Conservation (phyloP, 2,329 filamentous ascomycete species). For the Colletotrichum tofieldiae region DNA sequence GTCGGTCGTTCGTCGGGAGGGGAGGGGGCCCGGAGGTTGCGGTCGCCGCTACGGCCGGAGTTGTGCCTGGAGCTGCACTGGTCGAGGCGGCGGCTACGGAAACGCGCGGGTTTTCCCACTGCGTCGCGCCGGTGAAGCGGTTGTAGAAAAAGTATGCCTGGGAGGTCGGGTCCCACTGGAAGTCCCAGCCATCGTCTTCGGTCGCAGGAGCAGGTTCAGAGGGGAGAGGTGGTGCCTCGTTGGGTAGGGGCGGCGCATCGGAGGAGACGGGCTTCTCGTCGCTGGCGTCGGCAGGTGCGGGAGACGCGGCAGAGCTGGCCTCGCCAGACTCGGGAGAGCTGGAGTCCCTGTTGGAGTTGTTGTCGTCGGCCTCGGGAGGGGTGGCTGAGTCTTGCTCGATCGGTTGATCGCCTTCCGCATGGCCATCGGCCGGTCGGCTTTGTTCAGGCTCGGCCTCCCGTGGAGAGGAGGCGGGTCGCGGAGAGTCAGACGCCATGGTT, state of each 20-base stretch:
- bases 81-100: conserved; percentile 55
- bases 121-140: conserved; percentile 79
- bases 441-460: conserved; percentile 28
- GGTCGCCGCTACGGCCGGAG: conserved; percentile 46
- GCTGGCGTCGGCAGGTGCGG: conserved; percentile 27
- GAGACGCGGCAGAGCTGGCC: conserved; percentile 31
- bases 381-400: conserved; percentile 2
- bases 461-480: conserved; percentile 33
- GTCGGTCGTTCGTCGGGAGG: conserved; percentile 54
- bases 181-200: conserved; percentile 85
- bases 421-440: conserved; percentile 18
- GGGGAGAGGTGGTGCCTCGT: conserved; percentile 59
- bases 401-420: conserved; percentile 16
- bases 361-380: conserved; percentile 10
- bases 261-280: conserved; percentile 39
- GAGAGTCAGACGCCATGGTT: conserved; percentile 39
- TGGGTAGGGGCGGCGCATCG: conserved; percentile 54
- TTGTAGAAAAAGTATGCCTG: conserved; percentile 90
- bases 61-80: conserved; percentile 46
- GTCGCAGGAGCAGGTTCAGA: conserved; percentile 64
- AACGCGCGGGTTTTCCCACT: conserved; percentile 91
- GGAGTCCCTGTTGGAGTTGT: conserved; percentile 18
- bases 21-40: conserved; percentile 50
- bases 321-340: conserved; percentile 42
- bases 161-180: conserved; percentile 79